A percentile compares a stretch with the other conserved stretches of the same genome.
Evolutionary conservation across 2,329 filamentous ascomycete genomes (phyloP).

Genomic region (Rugonectria rugulosa): DNA sequence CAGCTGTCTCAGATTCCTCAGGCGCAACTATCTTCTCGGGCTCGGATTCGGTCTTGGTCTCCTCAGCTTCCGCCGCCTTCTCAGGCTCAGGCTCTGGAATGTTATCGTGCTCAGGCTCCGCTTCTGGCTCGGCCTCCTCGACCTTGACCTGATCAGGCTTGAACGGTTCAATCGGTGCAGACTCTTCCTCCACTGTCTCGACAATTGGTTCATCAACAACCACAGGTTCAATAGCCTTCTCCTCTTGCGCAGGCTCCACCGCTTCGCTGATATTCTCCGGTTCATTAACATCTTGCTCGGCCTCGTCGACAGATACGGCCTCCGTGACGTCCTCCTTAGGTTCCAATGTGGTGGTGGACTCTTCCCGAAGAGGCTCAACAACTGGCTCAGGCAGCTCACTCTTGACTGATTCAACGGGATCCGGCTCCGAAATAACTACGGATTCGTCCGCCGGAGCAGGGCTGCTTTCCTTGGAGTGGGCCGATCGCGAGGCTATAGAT

Average conservation of each 20-base stretch:
- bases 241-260: conserved; percentile 13
- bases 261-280: conserved; percentile 27
- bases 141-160: conserved; percentile 4
- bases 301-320: too few relatives aligned
- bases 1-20: not conserved
- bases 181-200: conserved; percentile 23
- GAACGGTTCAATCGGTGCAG: conserved; percentile 6
- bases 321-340: conserved; percentile 19
- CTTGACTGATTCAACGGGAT: conserved; percentile 14
- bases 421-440: conserved; percentile 7
- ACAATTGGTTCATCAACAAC: not conserved
- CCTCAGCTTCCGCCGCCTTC: too few relatives aligned
- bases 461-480: conserved; percentile 5
- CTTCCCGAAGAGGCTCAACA: conserved; percentile 12
- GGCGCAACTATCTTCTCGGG: not conserved
- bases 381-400: conserved; percentile 13
- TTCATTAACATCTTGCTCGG: not conserved
- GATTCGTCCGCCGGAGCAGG: conserved; percentile 18
- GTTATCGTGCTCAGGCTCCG: not conserved
- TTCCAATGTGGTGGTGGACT: not conserved
- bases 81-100: too few relatives aligned
- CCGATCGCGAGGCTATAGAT: conserved; percentile 1
- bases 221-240: conserved; percentile 20
- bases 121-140: conserved; percentile 8
- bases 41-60: not conserved